phyloP scores from a whole-genome alignment of 805 yeast genomes.

The Schwanniomyces polymorphus region DNA sequence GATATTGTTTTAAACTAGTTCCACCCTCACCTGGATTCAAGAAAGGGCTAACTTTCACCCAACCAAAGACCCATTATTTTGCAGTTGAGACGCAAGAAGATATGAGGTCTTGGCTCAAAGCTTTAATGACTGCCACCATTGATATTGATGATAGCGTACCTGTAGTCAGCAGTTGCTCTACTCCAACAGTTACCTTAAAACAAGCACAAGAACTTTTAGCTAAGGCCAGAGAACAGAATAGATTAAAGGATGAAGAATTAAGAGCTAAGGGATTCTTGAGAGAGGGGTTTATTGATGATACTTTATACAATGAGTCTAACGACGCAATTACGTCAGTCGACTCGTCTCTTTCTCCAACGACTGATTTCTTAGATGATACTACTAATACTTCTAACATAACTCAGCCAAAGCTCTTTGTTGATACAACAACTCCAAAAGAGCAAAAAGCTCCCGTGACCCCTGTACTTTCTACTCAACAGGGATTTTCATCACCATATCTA shows the following conservation, averaged over 20 bases:
- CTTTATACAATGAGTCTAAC: conserved; percentile 9
- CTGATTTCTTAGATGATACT: conserved; percentile 32
- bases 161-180: conserved; percentile 85
- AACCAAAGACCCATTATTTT: conserved; percentile 92
- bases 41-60: conserved; percentile 94
- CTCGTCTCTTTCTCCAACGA: conserved; percentile 27
- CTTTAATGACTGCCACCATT: conserved; percentile 92
- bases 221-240: conserved; percentile 76
- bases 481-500: conserved; percentile 68
- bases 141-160: conserved; percentile 94
- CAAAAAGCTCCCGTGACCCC: conserved; percentile 39
- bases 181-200: conserved; percentile 89
- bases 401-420: conserved; percentile 31
- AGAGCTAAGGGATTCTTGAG: conserved; percentile 41
- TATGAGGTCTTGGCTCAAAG: conserved; percentile 94
- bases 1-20: conserved; percentile 84
- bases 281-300: conserved; percentile 19
- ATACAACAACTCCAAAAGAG: conserved; percentile 19
- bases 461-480: conserved; percentile 32
- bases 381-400: conserved; percentile 23
- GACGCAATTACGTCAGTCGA: conserved; percentile 28
- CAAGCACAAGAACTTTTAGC: conserved; percentile 85
- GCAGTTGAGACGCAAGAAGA: conserved; percentile 92
- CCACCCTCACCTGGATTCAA: conserved; percentile 98
- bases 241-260: conserved; percentile 50